Percentiles rank a stretch among this genome's conserved stretches.
These are phyloP conservation scores for Mucor saturninus DNA, from an alignment of 371 early-diverging fungal genomes.

Conservation along the genomic window DNA sequence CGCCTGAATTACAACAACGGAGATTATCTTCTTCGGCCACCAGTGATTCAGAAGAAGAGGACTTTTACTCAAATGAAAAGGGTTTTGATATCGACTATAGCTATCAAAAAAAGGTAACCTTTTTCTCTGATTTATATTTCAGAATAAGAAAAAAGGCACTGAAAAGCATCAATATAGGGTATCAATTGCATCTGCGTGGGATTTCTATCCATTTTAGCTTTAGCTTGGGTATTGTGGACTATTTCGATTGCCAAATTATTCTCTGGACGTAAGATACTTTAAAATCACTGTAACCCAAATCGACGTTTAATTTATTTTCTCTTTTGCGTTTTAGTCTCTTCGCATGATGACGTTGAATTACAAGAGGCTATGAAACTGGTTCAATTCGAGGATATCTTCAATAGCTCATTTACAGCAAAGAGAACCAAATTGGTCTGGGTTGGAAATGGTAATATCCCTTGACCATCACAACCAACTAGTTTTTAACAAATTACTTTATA, in stretches of 20 bases:
- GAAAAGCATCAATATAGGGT: neutral
- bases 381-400: slow-evolving; percentile 56
- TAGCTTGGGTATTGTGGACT: slow-evolving; percentile 36
- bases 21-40: neutral
- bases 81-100: slow-evolving; percentile 2
- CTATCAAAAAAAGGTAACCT: slow-evolving; percentile 15
- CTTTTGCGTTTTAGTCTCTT: slow-evolving; percentile 3
- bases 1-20: neutral
- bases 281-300: neutral
- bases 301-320: neutral
- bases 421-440: slow-evolving; percentile 54
- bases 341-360: neutral
- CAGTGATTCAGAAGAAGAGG: slow-evolving; percentile 7
- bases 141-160: neutral
- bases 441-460: slow-evolving; percentile 46
- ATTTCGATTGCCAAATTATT: slow-evolving; percentile 29
- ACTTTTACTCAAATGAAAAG: slow-evolving; percentile 6
- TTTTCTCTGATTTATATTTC: neutral
- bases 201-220: slow-evolving; percentile 23
- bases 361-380: slow-evolving; percentile 10
- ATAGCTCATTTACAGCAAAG: slow-evolving; percentile 50
- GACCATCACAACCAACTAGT: neutral
- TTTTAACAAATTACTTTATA: neutral
- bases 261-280: slow-evolving; percentile 9
- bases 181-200: slow-evolving; percentile 33